These are phyloP conservation scores for Leucaena leucocephala DNA, from an alignment of 306 rosid genomes.

Conservation along the genomic window DNA sequence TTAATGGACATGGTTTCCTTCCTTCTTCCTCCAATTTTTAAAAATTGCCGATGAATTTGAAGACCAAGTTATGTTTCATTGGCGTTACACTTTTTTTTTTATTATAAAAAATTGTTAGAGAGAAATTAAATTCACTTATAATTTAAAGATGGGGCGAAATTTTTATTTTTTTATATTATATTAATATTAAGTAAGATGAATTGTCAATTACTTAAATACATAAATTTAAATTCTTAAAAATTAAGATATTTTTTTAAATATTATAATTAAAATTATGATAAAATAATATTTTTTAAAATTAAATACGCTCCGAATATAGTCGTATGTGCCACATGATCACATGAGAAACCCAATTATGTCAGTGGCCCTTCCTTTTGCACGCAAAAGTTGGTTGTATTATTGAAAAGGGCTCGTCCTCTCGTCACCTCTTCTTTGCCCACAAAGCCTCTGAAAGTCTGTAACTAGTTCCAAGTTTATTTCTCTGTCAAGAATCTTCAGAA, in stretches of 20 bases:
- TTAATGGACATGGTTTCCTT: background rate
- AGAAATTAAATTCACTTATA: too few species aligned
- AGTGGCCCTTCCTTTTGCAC: background rate
- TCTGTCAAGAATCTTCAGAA: background rate
- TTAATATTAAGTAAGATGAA: too few species aligned
- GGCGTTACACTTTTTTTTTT: background rate
- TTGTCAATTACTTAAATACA: too few species aligned
- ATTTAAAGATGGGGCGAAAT: too few species aligned
- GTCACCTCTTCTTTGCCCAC: background rate
- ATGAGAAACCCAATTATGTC: slow-evolving; percentile 10
- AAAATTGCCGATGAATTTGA: background rate
- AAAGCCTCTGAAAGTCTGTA: background rate
- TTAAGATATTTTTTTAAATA: too few species aligned
- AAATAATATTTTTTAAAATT: too few species aligned
- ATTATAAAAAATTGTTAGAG: too few species aligned
- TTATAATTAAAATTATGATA: too few species aligned
- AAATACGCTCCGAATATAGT: too few species aligned
- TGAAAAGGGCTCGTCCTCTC: slow-evolving; percentile 1
- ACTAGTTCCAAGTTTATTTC: background rate
- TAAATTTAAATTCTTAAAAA: too few species aligned
- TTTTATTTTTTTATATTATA: too few species aligned
- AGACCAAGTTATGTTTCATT: background rate
- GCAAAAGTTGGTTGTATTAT: background rate
- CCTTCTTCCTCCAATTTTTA: background rate
- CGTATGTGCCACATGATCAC: too few species aligned